These are phyloP conservation scores for Chiua virens DNA, from an alignment of 768 basidiomycete genomes.

Conservation along the genomic window DNA sequence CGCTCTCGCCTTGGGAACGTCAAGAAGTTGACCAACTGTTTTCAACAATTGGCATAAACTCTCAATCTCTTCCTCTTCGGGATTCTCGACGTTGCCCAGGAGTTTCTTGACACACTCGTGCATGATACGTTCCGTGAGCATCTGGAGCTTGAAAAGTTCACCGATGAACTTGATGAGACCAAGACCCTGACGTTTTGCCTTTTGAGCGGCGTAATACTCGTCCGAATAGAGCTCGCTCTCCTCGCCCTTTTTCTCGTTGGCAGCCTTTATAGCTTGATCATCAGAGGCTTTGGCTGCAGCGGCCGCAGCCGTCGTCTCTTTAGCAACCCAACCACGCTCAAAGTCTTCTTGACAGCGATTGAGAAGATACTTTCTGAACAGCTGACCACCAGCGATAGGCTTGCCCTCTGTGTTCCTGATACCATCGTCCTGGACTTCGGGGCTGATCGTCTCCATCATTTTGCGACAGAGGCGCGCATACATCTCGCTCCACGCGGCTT, in stretches of 20 bases:
- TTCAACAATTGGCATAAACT: conserved; percentile 89
- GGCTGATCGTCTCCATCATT: conserved; percentile 92
- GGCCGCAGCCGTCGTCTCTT: conserved; percentile 83
- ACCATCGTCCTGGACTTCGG: conserved; percentile 85
- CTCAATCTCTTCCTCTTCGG: conserved; percentile 98
- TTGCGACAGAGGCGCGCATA: conserved; percentile 93
- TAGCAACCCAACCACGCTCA: conserved; percentile 90
- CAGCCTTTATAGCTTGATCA: conserved; percentile 76
- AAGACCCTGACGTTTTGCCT: conserved; percentile 95
- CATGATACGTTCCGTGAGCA: conserved; percentile 98
- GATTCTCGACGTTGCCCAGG: conserved; percentile 88
- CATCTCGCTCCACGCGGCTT: conserved; percentile 95
- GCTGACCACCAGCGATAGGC: conserved; percentile 88
- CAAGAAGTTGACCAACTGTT: conserved; percentile 84
- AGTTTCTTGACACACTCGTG: conserved; percentile 97
- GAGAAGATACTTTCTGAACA: conserved; percentile 96
- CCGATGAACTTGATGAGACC: conserved; percentile 98
- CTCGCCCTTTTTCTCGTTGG: conserved; percentile 56
- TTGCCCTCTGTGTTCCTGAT: conserved; percentile 81
- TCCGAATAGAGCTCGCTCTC: conserved; percentile 85
- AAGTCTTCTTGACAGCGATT: conserved; percentile 98
- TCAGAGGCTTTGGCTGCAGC: conserved; percentile 84
- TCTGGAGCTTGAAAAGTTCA: conserved; percentile 97
- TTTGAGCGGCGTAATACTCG: conserved; percentile 94
- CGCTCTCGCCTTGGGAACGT: conserved; percentile 75